These are phyloP conservation scores for Skeletonema tropicum DNA, from an alignment of 108 stramenopile species.

Conservation along the genomic window DNA sequence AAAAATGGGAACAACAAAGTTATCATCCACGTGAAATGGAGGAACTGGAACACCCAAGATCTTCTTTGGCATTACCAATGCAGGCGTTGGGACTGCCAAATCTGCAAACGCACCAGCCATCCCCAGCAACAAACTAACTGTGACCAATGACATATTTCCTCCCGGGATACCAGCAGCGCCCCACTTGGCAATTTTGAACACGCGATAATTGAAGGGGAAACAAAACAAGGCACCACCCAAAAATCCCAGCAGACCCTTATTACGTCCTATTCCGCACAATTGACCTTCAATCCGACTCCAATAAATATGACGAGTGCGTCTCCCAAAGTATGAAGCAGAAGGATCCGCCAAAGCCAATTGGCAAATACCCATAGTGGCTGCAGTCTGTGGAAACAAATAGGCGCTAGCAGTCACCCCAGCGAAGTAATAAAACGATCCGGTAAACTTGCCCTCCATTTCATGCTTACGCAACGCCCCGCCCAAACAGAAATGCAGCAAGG, in stretches of 20 bases:
- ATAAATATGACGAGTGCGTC: slow-evolving; percentile 77
- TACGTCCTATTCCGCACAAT: slow-evolving; percentile 80
- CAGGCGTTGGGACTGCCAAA: slow-evolving; percentile 84
- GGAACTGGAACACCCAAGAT: slow-evolving; percentile 71
- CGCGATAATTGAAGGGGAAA: slow-evolving; percentile 76
- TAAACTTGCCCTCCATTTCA: slow-evolving; percentile 91
- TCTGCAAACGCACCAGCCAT: slow-evolving; percentile 88
- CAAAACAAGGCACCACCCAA: slow-evolving; percentile 80
- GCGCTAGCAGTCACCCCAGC: slow-evolving; percentile 73
- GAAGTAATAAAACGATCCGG: slow-evolving; percentile 86
- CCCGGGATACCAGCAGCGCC: slow-evolving; percentile 35
- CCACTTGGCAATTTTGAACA: slow-evolving; percentile 68
- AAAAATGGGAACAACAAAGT: slow-evolving; percentile 79
- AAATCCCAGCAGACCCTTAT: slow-evolving; percentile 86
- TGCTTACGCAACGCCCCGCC: slow-evolving; percentile 72
- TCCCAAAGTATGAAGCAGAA: slow-evolving; percentile 76
- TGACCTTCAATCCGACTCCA: slow-evolving; percentile 84
- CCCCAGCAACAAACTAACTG: slow-evolving; percentile 63
- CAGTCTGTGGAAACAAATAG: slow-evolving; percentile 59
- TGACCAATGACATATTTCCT: slow-evolving; percentile 36
- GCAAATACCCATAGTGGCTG: slow-evolving; percentile 72
- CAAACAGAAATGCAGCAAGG: slow-evolving; percentile 57
- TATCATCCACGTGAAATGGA: slow-evolving; percentile 91
- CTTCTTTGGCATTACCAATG: slow-evolving; percentile 75
- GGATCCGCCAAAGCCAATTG: slow-evolving; percentile 89